phyloP scores from a whole-genome alignment of 257 asterid genomes.

The Nicotiana sylvestris region DNA sequence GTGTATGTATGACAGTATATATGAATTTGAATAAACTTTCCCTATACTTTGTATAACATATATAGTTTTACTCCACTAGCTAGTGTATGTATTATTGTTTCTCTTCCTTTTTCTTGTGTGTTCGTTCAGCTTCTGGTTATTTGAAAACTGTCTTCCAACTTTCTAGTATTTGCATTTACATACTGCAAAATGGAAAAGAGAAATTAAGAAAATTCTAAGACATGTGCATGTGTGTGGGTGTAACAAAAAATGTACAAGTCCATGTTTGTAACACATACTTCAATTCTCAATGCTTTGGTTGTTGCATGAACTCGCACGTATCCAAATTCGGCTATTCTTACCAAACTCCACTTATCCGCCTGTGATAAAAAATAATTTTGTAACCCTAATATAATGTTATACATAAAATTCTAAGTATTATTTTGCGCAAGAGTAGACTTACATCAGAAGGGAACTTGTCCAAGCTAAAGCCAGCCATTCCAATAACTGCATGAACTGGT shows the following conservation, averaged over 20 bases:
- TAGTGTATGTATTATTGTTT: background rate
- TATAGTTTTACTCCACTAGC: background rate
- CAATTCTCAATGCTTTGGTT: conserved; percentile 41
- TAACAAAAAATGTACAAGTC: background rate
- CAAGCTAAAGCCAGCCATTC: conserved; percentile 84
- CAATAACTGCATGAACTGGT: conserved; percentile 75
- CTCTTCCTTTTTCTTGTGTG: background rate
- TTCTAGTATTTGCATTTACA: conserved; percentile 52
- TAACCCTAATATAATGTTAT: too few relatives aligned
- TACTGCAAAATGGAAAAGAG: conserved; percentile 34
- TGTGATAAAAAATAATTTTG: conserved; percentile 3
- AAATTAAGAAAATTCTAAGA: background rate
- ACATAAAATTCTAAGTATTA: background rate
- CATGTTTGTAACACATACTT: conserved; percentile 37
- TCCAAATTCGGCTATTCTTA: conserved; percentile 53
- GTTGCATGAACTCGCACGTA: conserved; percentile 54
- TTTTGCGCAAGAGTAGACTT: background rate
- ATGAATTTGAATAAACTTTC: background rate
- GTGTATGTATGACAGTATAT: background rate
- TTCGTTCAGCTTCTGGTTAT: conserved; percentile 33
- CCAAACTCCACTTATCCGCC: conserved; percentile 67
- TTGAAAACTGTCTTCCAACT: conserved; percentile 48
- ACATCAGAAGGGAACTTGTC: conserved; percentile 54
- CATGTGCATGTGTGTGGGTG: background rate
- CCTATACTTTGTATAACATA: background rate